Base-by-base conservation (phyloP, 2,329 filamentous ascomycete genomes). In the Ampelomyces quisqualis region DNA sequence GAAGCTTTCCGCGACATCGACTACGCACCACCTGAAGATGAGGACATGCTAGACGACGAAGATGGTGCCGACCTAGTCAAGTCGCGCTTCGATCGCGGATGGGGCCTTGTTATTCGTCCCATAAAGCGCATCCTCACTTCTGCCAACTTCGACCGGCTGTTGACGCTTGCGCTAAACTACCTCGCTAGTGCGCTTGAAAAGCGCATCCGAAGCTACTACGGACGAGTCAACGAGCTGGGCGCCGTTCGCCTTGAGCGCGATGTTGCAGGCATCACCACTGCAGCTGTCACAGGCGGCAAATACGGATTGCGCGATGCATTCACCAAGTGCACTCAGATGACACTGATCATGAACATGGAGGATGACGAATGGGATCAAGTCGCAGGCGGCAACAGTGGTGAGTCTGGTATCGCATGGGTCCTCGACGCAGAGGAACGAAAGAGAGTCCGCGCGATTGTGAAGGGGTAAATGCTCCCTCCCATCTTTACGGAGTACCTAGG, bases 301-400 rank as follows among this genome's bases (percentile, higher is more conserved):
- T 96, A 95, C 63, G 80, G 80, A 2, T 78, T 93, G 23, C 76
- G 88, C 21, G 90, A 95, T 60, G 70, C 79, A 3, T 95, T 96
- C 71, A 76, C 78, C 19, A 81, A 84, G 58, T 87, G 86, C 43
- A 77, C 78, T 44, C 89, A 96, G 75, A 84, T 95, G 57, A 81
- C 86, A 42, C 81, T 94, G 75, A 81, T 95, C 11, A 83, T 91
- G 64, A 91, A 90, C 55, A 94, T 96, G 89, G 90, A 96, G 64
- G 88, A 93, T 22, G 90, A 96, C 43, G 91, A 96, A 69, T 95
- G 90, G 87, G 87, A 91, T 33, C 89, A 93, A 67, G 69, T 90
- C 26, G 65, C 70, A 26, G 60, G 68, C 5, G 70, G 76, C 27
- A 69, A 74, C 21, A 64, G 70, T 34, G 64, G 67, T 45, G 76